Evolutionary conservation across 2,329 filamentous ascomycete genomes (phyloP), one percentile per base, ranked within the genome.

Genomic region (Beauveria brongniartii): DNA sequence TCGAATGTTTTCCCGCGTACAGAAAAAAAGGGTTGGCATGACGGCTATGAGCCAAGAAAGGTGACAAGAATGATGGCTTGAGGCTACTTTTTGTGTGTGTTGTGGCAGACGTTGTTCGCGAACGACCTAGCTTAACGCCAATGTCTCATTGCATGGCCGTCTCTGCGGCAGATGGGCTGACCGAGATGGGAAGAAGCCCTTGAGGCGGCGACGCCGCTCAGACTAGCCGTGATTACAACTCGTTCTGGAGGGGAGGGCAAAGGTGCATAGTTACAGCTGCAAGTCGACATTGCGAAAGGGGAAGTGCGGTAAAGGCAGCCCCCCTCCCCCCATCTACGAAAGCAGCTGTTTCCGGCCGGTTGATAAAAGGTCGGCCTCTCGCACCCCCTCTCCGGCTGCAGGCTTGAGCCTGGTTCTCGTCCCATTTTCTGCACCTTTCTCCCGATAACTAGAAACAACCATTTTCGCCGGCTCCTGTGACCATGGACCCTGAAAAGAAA

Each of bases 401-500:
- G 34, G 34, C 34, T 37, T 8, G 5, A n/a, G 18, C n/a, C 16
- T 40, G 5, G 6, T 20, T 43, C 7, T 59, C 9, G 26, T 46
- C 26, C n/a, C 18, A 3, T 44, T 8, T 8, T 41, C 18, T 37
- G 5, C 8, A 14, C 18, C 37, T 12, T 12, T n/a, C 9, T n/a
- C 16, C 0, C 26, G 3, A 5, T 22, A n/a, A n/a, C n/a, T n/a
- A 22, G 30, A 50, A 41, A 41, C 4, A 30, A 18, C 2, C 5
- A 9, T 30, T 18, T 22, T 28, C n/a, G 18, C 12, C 5, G 20
- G 20, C 28, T 20, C 8, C 44, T 10, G n/a, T 30, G 16, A 40
- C 56, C 59, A 61, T 61, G 59, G 59, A 55, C 16, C 34, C 52
- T 18, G 59, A 61, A 44, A 61, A 61, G 48, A 61, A 61, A 46